phyloP scores from a whole-genome alignment of 108 stramenopile genomes.

The Cyclostephanos tholiformis region DNA sequence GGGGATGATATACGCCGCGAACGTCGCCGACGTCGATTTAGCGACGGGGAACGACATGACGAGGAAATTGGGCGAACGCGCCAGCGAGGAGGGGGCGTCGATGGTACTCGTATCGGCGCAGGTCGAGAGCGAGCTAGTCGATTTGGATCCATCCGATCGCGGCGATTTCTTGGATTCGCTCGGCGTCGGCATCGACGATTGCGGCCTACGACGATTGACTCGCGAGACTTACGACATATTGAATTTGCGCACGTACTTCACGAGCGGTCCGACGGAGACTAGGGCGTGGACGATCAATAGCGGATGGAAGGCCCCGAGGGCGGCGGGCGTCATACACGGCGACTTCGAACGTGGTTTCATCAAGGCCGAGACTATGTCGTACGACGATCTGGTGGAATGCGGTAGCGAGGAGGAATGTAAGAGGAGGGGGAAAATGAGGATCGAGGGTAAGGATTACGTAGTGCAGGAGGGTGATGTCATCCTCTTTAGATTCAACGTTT shows the following conservation, averaged over 20 bases:
- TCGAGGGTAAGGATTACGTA: conserved; percentile 98
- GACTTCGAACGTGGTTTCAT: conserved; percentile 99
- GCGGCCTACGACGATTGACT: conserved; percentile 91
- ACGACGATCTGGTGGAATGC: conserved; percentile 86
- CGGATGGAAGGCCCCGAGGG: conserved; percentile 95
- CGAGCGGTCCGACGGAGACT: conserved; percentile 94
- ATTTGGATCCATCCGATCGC: conserved; percentile 78
- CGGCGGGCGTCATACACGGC: conserved; percentile 98
- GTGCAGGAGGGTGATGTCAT: conserved; percentile 98
- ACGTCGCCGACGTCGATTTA: conserved; percentile 95
- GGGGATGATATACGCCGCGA: conserved; percentile 97
- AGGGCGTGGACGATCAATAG: conserved; percentile 96
- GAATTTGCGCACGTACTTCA: conserved; percentile 95
- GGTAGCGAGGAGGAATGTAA: conserved; percentile 94
- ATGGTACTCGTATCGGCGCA: conserved; percentile 95
- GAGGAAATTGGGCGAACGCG: conserved; percentile 68
- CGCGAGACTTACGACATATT: conserved; percentile 89
- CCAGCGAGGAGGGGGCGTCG: conserved; percentile 84
- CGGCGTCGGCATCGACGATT: conserved; percentile 82
- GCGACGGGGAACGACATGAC: conserved; percentile 92
- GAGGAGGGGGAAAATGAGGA: conserved; percentile 86
- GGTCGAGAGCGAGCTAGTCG: conserved; percentile 95
- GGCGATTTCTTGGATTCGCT: conserved; percentile 90
- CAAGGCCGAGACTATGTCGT: conserved; percentile 95
- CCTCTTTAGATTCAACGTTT: conserved; percentile 98